Base-by-base conservation (phyloP, 2,329 filamentous ascomycete species). In the Apiospora saccharicola region DNA sequence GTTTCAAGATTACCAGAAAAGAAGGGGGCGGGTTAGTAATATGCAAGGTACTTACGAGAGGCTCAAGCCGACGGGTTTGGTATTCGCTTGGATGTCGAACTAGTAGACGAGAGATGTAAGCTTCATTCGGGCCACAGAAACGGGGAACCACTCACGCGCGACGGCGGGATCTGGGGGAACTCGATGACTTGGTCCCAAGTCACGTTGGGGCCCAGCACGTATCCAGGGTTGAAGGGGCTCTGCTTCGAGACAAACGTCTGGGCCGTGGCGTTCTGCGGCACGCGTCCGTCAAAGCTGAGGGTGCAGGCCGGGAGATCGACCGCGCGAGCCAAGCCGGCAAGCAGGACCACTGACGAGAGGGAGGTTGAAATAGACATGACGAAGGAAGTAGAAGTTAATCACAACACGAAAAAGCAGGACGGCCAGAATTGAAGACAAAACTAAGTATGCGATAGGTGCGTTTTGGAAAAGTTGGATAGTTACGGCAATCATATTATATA, bases 131-230 rank as follows among this genome's bases (percentile, higher is more conserved):
- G 22, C 4, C n/a, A 26, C 26, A 12, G 14, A 13, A 6, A 16
- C n/a, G 51, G 19, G 51, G n/a, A 1, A 69, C n/a, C 68, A 19
- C 30, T 49, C 68, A 10, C 37, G 44, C 69, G 69, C 41, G 69
- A 64, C n/a, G 69, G 51, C 69, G 69, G 49, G 14, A 67, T n/a
- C 22, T 64, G 22, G 19, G 69, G 69, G 51, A 70, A 70, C 43
- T 70, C 69, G 51, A 70, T 70, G 51, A 70, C 37, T 34, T 70
- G 22, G 6, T 51, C 69, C 69, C 69, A 70, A 30, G 51, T 70
- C 19, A 70, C 37, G 69, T 70, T 67, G 22, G 51, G 69, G 69
- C 69, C 69, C 34, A 70, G 24, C 1, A 70, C 69, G 30, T 70
- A 47, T 10, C 41, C 22, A 7, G 69, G 69, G 44, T 70, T 70